Base-by-base conservation (phyloP, 768 basidiomycete species). In the Baorangia bicolor region DNA sequence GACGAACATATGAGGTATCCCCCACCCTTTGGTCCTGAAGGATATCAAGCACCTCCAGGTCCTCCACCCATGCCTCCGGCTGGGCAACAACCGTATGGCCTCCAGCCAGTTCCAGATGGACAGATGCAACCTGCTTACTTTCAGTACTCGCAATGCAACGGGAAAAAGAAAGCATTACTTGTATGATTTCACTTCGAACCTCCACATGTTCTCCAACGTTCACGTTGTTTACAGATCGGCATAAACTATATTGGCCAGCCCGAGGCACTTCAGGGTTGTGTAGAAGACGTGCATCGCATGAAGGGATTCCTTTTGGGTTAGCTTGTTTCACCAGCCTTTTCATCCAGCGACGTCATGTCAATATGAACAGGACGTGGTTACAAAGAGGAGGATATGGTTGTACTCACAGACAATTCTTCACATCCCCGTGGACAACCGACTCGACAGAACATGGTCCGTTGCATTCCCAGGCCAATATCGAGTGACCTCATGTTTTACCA, bases 201-300 rank as follows among this genome's bases (percentile, higher is more conserved):
- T 21, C 11, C 13, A n/a, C 40, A 27, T 48, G 6, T 53, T 28
- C 37, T 27, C 21, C 31, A 47, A 34, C 18, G 12, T 25, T 57
- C 20, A 56, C 11, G 2, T 3, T 12, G 20, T 40, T 33, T 37
- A 11, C 60, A 93, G 92, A 85, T 97, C 60, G 95, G 95, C 0
- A 91, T 97, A 63, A 93, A 93, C 70, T 98, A 98, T 68, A 67
- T 78, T 21, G 87, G 90, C 1, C 83, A 85, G 61, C 69, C 70
- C 4, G 80, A 80, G n/a, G 80, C 85, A 62, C 76, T 98, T 8
- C 71, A 75, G 1, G 96, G 96, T 11, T 98, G 96, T 67, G 88
- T 96, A 68, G 96, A 98, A 68, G 96, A 99, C 65, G 95, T 87
- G 0, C 71, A 77, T 45, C 95, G 94, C 68, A 82, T 98, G 50